phyloP scores from a whole-genome alignment of 139 green algal species.

The Dunaliella primolecta region DNA sequence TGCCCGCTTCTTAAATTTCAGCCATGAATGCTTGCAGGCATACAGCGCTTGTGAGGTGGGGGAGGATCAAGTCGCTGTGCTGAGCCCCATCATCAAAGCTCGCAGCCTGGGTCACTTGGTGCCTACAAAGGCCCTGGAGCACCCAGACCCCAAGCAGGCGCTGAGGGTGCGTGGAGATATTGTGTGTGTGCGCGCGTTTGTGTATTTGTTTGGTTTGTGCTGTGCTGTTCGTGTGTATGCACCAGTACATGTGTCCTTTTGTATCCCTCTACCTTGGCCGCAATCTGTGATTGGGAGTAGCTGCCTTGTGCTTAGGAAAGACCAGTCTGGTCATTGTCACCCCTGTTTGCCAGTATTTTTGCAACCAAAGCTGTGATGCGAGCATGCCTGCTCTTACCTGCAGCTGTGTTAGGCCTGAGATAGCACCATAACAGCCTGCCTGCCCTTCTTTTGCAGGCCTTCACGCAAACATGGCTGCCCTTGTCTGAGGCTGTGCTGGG shows the following conservation, averaged over 20 bases:
- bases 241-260: background rate
- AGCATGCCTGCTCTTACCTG: too few species aligned
- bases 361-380: too few species aligned
- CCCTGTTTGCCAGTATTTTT: too few species aligned
- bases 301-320: too few species aligned
- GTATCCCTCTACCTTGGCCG: background rate
- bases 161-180: conserved; percentile 32
- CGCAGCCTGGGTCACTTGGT: conserved; percentile 50
- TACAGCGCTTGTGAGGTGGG: conserved; percentile 62
- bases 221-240: background rate
- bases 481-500: conserved; percentile 79
- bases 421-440: too few species aligned
- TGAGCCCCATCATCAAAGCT: conserved; percentile 68
- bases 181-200: background rate
- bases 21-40: conserved; percentile 35
- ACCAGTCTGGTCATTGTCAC: too few species aligned
- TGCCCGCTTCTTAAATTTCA: too few species aligned
- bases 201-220: background rate
- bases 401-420: too few species aligned
- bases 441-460: too few species aligned
- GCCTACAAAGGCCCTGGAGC: conserved; percentile 38
- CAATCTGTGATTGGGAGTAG: too few species aligned
- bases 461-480: conserved; percentile 88
- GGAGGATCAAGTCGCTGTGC: conserved; percentile 47
- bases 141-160: conserved; percentile 54